These are phyloP conservation scores for Aspergillus fijiensis DNA, from an alignment of 2,329 filamentous ascomycete genomes.

Conservation along the genomic window DNA sequence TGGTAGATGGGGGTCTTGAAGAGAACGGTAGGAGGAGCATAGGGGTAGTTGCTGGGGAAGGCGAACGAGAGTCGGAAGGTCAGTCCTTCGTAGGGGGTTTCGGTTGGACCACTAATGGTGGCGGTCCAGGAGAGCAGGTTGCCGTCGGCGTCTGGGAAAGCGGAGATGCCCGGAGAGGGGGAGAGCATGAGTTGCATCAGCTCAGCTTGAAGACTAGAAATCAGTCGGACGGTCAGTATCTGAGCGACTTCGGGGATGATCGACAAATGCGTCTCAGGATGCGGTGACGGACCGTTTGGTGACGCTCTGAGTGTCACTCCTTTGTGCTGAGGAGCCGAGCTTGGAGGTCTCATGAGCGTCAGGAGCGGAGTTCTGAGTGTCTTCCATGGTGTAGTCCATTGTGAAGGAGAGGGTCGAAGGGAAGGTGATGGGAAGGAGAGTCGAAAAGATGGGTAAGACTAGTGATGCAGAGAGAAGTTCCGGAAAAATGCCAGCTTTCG, in stretches of 20 bases:
- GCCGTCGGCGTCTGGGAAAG: slow-evolving; percentile 86
- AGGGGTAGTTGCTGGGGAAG: slow-evolving; percentile 92
- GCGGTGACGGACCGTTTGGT: slow-evolving; percentile 65
- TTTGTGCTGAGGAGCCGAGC: slow-evolving; percentile 55
- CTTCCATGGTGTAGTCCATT: slow-evolving; percentile 59
- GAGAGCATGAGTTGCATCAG: slow-evolving; percentile 98
- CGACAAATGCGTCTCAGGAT: neutral
- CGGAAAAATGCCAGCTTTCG: neutral
- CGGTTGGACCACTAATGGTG: slow-evolving; percentile 86
- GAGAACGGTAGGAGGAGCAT: slow-evolving; percentile 82
- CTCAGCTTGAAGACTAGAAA: slow-evolving; percentile 82
- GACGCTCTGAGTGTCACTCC: slow-evolving; percentile 69
- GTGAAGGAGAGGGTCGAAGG: slow-evolving; percentile 5
- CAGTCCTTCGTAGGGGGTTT: slow-evolving; percentile 85
- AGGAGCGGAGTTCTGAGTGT: slow-evolving; percentile 67
- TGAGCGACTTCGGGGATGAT: neutral
- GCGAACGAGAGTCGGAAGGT: slow-evolving; percentile 89
- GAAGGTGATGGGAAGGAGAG: neutral
- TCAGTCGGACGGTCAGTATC: neutral
- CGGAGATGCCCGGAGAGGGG: slow-evolving; percentile 86
- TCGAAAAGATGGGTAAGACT: neutral
- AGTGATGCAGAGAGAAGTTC: neutral
- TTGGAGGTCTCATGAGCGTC: slow-evolving; percentile 63
- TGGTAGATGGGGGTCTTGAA: slow-evolving; percentile 99
- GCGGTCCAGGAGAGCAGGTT: slow-evolving; percentile 92